phyloP scores from a whole-genome alignment of 208 protist genomes.

The Trypanosoma platydactyli region DNA sequence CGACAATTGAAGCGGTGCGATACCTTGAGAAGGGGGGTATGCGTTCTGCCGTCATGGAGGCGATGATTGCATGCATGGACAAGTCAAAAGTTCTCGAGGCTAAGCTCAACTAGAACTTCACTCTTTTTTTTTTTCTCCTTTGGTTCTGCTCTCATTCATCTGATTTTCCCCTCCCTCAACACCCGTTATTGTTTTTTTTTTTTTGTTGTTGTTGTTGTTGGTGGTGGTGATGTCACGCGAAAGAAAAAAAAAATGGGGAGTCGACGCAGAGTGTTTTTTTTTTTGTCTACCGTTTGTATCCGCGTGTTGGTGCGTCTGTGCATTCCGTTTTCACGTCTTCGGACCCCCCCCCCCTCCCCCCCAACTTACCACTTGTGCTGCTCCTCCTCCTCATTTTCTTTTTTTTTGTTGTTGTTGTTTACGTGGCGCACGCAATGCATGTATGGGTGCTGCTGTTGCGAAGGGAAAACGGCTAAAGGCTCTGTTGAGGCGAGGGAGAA shows the following conservation, averaged over 20 bases:
- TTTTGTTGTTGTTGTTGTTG: too few relatives aligned
- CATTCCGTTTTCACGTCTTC: too few relatives aligned
- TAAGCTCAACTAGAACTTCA: constrained; percentile 24
- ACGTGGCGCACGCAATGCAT: too few relatives aligned
- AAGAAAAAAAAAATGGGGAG: not conserved
- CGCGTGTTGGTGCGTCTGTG: too few relatives aligned
- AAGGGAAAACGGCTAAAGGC: too few relatives aligned
- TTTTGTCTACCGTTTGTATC: too few relatives aligned
- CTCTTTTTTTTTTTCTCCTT: constrained; percentile 11
- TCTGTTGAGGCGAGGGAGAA: constrained; percentile 1
- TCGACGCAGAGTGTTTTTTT: not conserved
- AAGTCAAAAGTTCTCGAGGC: constrained; percentile 87
- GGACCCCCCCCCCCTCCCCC: too few relatives aligned
- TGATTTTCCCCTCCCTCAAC: constrained; percentile 24
- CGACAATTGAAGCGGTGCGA: constrained; percentile 94
- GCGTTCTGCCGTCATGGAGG: constrained; percentile 90
- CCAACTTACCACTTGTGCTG: too few relatives aligned
- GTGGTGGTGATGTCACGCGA: too few relatives aligned
- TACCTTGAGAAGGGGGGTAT: constrained; percentile 91
- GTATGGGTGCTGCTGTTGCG: too few relatives aligned
- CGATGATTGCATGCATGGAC: constrained; percentile 87
- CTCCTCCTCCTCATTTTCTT: too few relatives aligned
- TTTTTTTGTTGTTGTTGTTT: too few relatives aligned
- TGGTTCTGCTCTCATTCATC: constrained; percentile 17
- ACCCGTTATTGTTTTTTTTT: constrained; percentile 5